Evolutionary conservation across 2,329 filamentous ascomycete genomes (phyloP), one percentile per base, ranked within the genome.

Genomic region (Colletotrichum incanum): DNA sequence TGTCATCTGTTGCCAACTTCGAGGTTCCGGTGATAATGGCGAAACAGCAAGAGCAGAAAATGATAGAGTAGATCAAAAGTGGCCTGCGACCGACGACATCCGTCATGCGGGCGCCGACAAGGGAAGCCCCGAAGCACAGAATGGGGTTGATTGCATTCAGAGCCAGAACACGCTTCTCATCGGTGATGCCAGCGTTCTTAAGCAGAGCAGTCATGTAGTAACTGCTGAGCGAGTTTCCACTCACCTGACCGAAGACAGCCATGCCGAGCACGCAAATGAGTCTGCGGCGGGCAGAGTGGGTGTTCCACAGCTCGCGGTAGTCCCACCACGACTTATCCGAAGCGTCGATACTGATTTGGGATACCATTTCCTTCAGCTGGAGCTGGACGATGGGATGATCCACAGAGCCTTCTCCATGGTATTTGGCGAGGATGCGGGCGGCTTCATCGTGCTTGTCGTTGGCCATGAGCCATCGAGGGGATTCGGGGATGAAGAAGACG

Each of bases 11-110:
- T 0, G 84, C 80, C 37, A 85, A 59, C 75, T 86, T 87, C 73
- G 82, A 84, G 0, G 85, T 87, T 2, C 85, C 85, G 0, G 85
- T 87, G 62, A 88, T 84, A 74, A 86, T 79, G 45, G 84, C 85
- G 60, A 88, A 87, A 76, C 85, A 87, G 72, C 81, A 74, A 0
- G 84, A 85, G 62, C 82, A 83, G 73, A 84, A 86, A 14, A 86
- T 76, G 50, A 85, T 86, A 5, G 83, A 83, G 76, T 82, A 84
- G 4, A 90, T 77, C 16, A 90, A 78, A 9, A 90, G 79, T 0
- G 87, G 87, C 3, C 90, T 87, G 47, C 90, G 88, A n/a, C 90
- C 88, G 7, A 91, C 71, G 1, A 84, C 83, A 49, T 91, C 89
- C 1, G 88, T 88, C 61, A 91, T 82, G 18, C 84, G 82, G 5